Conservation (phyloP, 352 stramenopile species). For the Phytopythium boreale region DNA sequence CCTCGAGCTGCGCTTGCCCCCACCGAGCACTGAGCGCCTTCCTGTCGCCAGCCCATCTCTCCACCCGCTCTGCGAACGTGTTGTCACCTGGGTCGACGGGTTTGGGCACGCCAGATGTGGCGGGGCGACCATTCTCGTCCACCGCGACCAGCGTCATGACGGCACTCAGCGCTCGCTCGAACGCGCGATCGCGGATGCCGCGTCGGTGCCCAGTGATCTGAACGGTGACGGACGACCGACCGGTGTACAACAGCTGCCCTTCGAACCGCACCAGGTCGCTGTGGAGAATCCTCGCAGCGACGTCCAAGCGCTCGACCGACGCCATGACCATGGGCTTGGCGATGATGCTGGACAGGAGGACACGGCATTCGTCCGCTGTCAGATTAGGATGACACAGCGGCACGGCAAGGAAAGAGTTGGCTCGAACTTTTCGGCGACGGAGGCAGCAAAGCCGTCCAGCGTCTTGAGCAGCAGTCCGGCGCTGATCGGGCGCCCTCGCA, state of each 20-base stretch:
- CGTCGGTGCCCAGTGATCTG: constrained; percentile 33
- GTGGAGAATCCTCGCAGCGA: constrained; percentile 26
- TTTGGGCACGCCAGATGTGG: constrained; percentile 17
- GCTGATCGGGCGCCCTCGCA: constrained; percentile 40
- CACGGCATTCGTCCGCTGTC: neutral
- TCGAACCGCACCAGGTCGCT: constrained; percentile 40
- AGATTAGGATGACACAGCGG: neutral
- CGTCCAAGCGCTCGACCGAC: constrained; percentile 25
- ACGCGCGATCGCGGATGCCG: constrained; percentile 17
- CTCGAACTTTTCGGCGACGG: constrained; percentile 31
- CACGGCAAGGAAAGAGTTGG: no score
- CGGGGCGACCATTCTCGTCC: constrained; percentile 24
- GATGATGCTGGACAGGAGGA: constrained; percentile 9
- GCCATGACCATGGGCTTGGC: constrained; percentile 15
- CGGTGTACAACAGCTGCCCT: constrained; percentile 31
- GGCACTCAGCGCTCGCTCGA: constrained; percentile 24
- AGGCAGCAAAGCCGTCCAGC: constrained; percentile 37
- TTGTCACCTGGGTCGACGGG: constrained; percentile 20
- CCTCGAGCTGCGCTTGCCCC: constrained; percentile 17
- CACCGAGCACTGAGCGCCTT: constrained; percentile 25
- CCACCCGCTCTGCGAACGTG: constrained; percentile 14
- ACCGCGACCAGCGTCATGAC: constrained; percentile 45
- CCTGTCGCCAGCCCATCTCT: constrained; percentile 14
- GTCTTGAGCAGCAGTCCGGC: constrained; percentile 43
- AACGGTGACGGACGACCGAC: constrained; percentile 29